These are phyloP conservation scores for Orbilia oligospora DNA, from an alignment of 2,329 filamentous ascomycete species.

Conservation along the genomic window DNA sequence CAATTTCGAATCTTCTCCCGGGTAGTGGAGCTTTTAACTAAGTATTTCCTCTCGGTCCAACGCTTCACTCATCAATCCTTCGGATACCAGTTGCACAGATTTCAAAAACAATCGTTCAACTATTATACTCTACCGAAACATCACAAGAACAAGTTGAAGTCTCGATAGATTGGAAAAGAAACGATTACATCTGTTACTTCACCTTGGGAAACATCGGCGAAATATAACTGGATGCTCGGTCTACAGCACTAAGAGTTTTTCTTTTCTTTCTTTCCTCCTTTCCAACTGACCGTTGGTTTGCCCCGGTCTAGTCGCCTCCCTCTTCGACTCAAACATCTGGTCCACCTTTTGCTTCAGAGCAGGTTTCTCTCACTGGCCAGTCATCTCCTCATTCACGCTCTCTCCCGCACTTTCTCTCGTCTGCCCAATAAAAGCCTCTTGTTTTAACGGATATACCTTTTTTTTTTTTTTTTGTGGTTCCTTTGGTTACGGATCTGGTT, in stretches of 20 bases:
- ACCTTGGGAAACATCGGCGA: slow-evolving; percentile 6
- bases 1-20: slow-evolving; percentile 38
- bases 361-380: slow-evolving; percentile 57
- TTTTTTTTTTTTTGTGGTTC: slow-evolving; percentile 27
- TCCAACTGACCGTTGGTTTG: slow-evolving; percentile 55
- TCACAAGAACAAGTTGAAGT: slow-evolving; percentile 13
- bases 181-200: neutral
- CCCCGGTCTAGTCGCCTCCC: slow-evolving; percentile 56
- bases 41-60: slow-evolving; percentile 60
- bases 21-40: slow-evolving; percentile 61
- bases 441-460: slow-evolving; percentile 59
- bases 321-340: slow-evolving; percentile 39
- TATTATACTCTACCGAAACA: slow-evolving; percentile 2
- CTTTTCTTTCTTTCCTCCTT: slow-evolving; percentile 21
- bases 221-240: slow-evolving; percentile 50
- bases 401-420: neutral
- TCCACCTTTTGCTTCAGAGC: slow-evolving; percentile 54
- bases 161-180: slow-evolving; percentile 8
- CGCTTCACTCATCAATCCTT: slow-evolving; percentile 14
- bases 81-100: slow-evolving; percentile 19
- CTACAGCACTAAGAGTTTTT: slow-evolving; percentile 41
- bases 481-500: slow-evolving; percentile 52
- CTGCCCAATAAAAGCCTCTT: slow-evolving; percentile 52
- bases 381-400: slow-evolving; percentile 4
- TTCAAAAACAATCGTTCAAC: neutral